Percentiles rank a stretch among this genome's conserved stretches.
Evolutionary conservation across 768 basidiomycete genomes (phyloP).

Genomic region (Xerocomellus intermedius): DNA sequence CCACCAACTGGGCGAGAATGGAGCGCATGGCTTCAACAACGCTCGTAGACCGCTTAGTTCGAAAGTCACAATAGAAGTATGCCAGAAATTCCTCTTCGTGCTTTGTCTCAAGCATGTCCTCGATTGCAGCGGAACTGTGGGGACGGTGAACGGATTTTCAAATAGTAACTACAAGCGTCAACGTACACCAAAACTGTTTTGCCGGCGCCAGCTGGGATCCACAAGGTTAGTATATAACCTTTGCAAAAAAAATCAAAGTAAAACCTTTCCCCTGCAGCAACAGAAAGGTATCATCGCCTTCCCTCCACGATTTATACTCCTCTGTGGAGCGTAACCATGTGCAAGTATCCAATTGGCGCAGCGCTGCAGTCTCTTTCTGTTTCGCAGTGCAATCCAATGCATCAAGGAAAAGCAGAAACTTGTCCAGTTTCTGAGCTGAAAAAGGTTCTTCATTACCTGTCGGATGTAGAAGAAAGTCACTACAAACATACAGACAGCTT

Average conservation of each 20-base stretch:
- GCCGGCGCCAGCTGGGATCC: background rate
- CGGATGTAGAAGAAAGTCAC: too few species aligned
- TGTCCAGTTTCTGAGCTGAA: background rate
- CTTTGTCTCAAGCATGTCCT: background rate
- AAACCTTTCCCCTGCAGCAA: conserved; percentile 19
- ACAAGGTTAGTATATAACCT: background rate
- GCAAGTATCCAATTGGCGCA: conserved; percentile 10
- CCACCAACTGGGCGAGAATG: conserved; percentile 10
- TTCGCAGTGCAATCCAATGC: background rate
- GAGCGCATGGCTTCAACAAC: conserved; percentile 10
- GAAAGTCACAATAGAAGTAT: conserved; percentile 22
- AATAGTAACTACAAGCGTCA: background rate
- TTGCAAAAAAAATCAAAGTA: background rate
- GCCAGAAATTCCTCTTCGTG: background rate
- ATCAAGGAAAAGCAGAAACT: background rate
- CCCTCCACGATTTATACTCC: conserved; percentile 1
- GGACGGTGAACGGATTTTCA: background rate
- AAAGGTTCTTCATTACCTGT: background rate
- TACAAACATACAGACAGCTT: background rate
- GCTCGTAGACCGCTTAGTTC: background rate
- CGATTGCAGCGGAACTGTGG: background rate
- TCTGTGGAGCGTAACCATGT: conserved; percentile 1
- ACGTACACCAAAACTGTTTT: background rate
- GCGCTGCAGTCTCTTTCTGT: background rate
- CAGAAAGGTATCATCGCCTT: background rate